These are phyloP conservation scores for Pleurotus eryngii DNA, from an alignment of 768 basidiomycete genomes.

Conservation along the genomic window DNA sequence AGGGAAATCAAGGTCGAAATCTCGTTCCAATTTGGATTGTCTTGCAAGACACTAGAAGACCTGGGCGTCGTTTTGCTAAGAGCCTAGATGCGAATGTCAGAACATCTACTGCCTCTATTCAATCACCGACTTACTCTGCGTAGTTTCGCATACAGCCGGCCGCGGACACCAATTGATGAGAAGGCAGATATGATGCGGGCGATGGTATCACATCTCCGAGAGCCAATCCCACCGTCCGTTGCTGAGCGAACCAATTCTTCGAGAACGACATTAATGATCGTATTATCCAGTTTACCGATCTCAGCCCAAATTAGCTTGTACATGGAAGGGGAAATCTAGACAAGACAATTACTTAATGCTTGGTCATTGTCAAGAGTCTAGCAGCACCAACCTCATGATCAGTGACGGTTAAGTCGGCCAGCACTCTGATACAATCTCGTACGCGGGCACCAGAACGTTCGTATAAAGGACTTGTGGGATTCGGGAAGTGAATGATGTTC, in stretches of 20 bases:
- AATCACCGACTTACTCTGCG: constrained; percentile 54
- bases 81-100: constrained; percentile 37
- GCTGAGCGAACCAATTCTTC: constrained; percentile 82
- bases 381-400: constrained; percentile 60
- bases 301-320: constrained; percentile 79
- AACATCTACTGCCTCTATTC: background rate
- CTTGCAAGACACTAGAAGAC: constrained; percentile 57
- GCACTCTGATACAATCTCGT: constrained; percentile 75
- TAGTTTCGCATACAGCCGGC: constrained; percentile 72
- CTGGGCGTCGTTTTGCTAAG: constrained; percentile 70
- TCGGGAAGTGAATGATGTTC: constrained; percentile 70
- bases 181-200: constrained; percentile 71
- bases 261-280: constrained; percentile 67
- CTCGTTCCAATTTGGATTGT: constrained; percentile 78
- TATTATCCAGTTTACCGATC: constrained; percentile 64
- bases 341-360: constrained; percentile 7
- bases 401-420: constrained; percentile 70
- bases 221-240: constrained; percentile 79
- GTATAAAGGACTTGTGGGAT: constrained; percentile 63
- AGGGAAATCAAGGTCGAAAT: constrained; percentile 78
- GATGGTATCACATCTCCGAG: constrained; percentile 70
- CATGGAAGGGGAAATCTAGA: constrained; percentile 61
- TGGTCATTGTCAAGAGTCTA: background rate
- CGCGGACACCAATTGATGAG: constrained; percentile 75
- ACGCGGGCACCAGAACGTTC: constrained; percentile 73